Evolutionary conservation across 2,329 filamentous ascomycete species (phyloP), one percentile per base, ranked within the genome.

Genomic region (Penicillium aurantiogriseum): DNA sequence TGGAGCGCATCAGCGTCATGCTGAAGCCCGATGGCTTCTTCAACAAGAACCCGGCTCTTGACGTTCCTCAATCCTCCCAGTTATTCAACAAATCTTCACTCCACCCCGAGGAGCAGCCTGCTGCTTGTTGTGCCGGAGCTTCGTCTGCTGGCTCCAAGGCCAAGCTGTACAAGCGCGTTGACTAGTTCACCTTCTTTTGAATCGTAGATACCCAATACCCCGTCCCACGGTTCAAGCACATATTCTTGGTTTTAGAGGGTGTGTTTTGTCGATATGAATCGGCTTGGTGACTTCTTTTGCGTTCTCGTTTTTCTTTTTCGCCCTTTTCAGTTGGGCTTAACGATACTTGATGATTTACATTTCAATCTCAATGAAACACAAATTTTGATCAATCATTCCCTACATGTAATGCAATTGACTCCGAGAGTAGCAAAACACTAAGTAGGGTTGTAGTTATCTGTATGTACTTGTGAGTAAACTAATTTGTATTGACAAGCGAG

Each of bases 1-100:
- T 80, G 64, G 86, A 88, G 68, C 71, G 75, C 19, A 71, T 79
- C 56, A 77, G 75, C 52, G 75, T 82, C 13, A 76, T 75, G 66
- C 64, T 83, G 33, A 77, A 79, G 59, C 80, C 80, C 2, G 78
- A 79, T 48, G 80, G 81, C 31, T 83, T 83, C 69, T 82, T 81
- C 63, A 76, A 76, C n/a, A 77, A 76, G 67, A 82, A 81, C 57
- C 80, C 80, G 1, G 79, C 79, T 9, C 62, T 82, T 36, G 77
- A 80, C 63, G 78, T 80, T 3, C 77, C 78, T 9, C 73, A 72
- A 33, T 77, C 75, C 9, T 64, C 67, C 15, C 76, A 78, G 63
- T 56, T 56, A 2, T 76, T 78, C 62, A 78, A 79, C 67, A 74
- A 77, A 64, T 76, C 74, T 13, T 71, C 70, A 2, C 66, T 75